A percentile compares a stretch with the other conserved stretches of the same genome.
phyloP scores from a whole-genome alignment of 305 asterid species.

The Solanum hybrid region DNA sequence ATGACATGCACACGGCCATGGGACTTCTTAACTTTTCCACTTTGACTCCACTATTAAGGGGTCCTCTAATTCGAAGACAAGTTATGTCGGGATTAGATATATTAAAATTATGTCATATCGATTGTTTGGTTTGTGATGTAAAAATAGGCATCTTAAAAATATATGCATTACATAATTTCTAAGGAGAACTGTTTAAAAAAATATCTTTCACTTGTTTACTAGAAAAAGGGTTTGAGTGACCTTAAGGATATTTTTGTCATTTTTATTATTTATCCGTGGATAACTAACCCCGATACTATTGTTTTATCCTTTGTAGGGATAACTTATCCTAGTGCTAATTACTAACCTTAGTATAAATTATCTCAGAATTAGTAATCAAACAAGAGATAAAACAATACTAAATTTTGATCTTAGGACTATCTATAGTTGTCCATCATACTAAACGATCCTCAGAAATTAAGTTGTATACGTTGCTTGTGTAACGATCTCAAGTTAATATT shows the following conservation, averaged over 20 bases:
- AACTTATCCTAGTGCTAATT: fast-evolving
- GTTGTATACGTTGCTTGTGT: neutral
- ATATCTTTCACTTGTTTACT: neutral
- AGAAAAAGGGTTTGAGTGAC: neutral
- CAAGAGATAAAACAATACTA: neutral
- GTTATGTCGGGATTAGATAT: neutral
- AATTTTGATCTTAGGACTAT: neutral
- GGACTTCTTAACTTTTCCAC: neutral
- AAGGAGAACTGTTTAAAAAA: neutral
- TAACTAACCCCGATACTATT: neutral
- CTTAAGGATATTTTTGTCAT: neutral
- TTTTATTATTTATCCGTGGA: fast-evolving
- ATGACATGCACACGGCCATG: neutral
- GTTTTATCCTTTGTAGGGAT: neutral
- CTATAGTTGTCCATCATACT: neutral
- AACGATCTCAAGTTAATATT: neutral
- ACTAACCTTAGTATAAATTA: neutral
- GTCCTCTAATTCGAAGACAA: fast-evolving
- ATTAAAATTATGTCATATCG: neutral
- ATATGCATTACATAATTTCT: neutral
- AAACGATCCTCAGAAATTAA: neutral
- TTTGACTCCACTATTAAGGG: neutral
- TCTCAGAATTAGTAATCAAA: neutral
- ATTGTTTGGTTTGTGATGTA: neutral
- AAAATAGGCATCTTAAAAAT: too few relatives aligned